Evolutionary conservation across 768 basidiomycete genomes (phyloP).

Genomic region (Naganishia onofrii): DNA sequence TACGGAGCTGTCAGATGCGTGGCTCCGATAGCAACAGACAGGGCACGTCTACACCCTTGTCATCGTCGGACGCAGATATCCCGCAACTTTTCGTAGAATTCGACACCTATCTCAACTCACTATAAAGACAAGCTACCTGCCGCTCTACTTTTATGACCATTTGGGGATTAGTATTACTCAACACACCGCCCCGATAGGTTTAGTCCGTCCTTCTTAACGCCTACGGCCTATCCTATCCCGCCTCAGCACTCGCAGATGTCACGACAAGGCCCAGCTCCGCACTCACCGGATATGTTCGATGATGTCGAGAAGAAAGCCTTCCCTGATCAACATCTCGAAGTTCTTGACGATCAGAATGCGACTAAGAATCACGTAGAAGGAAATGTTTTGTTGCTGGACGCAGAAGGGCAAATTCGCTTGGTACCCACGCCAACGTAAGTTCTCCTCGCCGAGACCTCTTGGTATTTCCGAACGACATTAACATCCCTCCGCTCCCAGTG

Average conservation of each 20-base stretch:
- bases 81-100: no score
- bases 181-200: no score
- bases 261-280: not conserved
- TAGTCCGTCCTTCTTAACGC: no score
- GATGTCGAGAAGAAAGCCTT: constrained; percentile 7
- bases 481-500: not conserved
- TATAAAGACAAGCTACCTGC: no score
- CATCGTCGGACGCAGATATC: no score
- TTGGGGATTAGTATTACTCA: no score
- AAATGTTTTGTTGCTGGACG: constrained; percentile 19
- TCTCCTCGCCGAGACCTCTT: not conserved
- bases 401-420: not conserved
- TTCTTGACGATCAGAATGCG: not conserved
- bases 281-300: constrained; percentile 10
- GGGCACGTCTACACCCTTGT: no score
- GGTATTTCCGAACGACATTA: not conserved
- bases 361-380: constrained; percentile 20
- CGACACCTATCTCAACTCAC: no score
- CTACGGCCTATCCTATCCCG: no score
- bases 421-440: constrained; percentile 24
- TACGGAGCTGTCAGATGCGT: no score
- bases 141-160: no score
- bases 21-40: no score
- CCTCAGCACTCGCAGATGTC: not conserved
- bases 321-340: constrained; percentile 6